Evolutionary conservation across 768 basidiomycete species (phyloP).

Genomic region (Leccinum boreale): DNA sequence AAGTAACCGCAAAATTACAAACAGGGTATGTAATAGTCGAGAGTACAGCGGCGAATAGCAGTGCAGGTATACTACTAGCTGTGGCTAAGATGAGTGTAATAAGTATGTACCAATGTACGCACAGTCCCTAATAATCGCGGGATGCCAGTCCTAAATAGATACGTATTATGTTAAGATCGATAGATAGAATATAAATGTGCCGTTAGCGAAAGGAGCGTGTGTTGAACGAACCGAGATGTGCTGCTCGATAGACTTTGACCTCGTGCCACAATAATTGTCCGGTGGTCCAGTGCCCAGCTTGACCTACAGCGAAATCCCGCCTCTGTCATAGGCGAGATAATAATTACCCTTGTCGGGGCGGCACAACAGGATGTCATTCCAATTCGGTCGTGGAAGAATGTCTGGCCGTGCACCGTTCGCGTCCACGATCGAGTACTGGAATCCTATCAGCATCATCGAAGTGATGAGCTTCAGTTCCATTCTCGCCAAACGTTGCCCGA

Average conservation of each 20-base stretch:
- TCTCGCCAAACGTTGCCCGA: constrained; percentile 72
- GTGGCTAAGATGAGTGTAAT: neutral
- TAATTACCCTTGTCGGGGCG: constrained; percentile 56
- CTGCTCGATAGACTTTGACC: constrained; percentile 1
- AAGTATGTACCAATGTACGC: constrained; percentile 6
- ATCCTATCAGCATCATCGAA: constrained; percentile 65
- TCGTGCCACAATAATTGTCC: constrained; percentile 15
- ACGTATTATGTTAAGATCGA: constrained; percentile 10
- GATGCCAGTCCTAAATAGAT: constrained; percentile 2
- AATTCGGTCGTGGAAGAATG: constrained; percentile 60
- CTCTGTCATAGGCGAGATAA: constrained; percentile 44
- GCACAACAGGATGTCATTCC: constrained; percentile 75
- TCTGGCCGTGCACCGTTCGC: constrained; percentile 42
- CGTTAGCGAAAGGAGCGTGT: constrained; percentile 7
- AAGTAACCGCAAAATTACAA: constrained; percentile 6
- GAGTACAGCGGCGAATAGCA: constrained; percentile 12
- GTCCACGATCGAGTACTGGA: constrained; percentile 58
- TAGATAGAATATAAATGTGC: constrained; percentile 23
- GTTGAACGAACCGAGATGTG: constrained; percentile 8
- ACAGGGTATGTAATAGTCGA: constrained; percentile 9
- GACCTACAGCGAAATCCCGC: constrained; percentile 20
- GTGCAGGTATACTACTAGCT: constrained; percentile 7
- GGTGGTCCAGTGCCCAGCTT: constrained; percentile 24
- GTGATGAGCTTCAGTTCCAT: constrained; percentile 70
- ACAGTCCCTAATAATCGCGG: constrained; percentile 14